Percentiles rank a stretch among this genome's conserved stretches.
These are phyloP conservation scores for Chenopodium album DNA, from an alignment of 148 eudicot species.

Conservation along the genomic window DNA sequence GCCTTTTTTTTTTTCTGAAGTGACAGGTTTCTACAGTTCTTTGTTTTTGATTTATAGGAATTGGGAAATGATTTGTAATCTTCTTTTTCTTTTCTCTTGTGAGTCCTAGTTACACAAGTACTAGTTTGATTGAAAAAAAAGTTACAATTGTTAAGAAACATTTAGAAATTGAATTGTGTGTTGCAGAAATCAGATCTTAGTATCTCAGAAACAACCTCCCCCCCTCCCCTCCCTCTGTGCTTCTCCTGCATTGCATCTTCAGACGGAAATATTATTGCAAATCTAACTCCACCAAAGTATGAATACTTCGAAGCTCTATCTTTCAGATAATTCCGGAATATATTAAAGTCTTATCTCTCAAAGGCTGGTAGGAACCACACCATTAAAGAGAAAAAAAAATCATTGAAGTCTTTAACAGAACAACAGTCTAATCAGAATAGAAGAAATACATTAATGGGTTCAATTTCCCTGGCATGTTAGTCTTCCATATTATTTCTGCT, in stretches of 20 bases:
- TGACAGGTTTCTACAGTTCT: slow-evolving; percentile 11
- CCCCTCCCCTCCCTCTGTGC: background rate
- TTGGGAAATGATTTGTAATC: slow-evolving; percentile 14
- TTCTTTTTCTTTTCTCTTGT: background rate
- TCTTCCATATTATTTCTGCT: background rate
- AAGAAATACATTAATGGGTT: slow-evolving; percentile 12
- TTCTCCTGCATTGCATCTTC: no score
- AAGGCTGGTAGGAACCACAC: slow-evolving; percentile 5
- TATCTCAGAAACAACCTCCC: slow-evolving; percentile 11
- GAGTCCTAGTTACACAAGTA: slow-evolving; percentile 18
- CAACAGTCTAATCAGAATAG: background rate
- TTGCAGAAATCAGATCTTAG: background rate
- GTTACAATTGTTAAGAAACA: slow-evolving; percentile 12
- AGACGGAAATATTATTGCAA: background rate
- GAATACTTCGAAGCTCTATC: background rate
- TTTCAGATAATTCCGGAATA: no score
- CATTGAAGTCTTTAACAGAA: background rate
- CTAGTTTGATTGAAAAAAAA: slow-evolving; percentile 1
- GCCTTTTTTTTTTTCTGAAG: slow-evolving; percentile 18
- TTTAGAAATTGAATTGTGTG: slow-evolving; percentile 23
- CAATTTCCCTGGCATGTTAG: slow-evolving; percentile 14
- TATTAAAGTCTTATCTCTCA: background rate
- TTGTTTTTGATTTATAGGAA: slow-evolving; percentile 25
- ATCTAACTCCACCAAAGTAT: background rate
- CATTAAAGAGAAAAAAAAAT: background rate